These are phyloP conservation scores for Citropsis articulata DNA, from an alignment of 345 rosid species.

Conservation along the genomic window DNA sequence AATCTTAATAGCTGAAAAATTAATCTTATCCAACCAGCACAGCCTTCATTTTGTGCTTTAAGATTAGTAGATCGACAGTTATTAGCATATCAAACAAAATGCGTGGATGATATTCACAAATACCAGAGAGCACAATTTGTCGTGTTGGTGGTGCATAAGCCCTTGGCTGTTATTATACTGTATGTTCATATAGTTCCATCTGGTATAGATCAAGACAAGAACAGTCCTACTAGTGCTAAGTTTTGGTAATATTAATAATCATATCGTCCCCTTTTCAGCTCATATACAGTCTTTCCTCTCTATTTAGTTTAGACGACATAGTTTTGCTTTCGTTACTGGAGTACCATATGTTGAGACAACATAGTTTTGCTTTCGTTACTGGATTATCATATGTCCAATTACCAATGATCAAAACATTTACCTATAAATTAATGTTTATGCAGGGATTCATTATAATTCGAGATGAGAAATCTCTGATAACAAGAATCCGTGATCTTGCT, in stretches of 20 bases:
- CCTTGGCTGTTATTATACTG: background rate
- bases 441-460: conserved; percentile 85
- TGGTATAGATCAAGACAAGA: background rate
- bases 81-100: background rate
- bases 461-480: conserved; percentile 56
- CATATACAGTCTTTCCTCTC: background rate
- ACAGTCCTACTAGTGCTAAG: background rate
- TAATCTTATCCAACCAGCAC: background rate
- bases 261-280: background rate
- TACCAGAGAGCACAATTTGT: background rate
- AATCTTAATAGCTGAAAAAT: background rate
- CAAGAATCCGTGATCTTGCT: conserved; percentile 58
- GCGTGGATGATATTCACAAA: background rate
- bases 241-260: background rate
- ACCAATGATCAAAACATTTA: background rate
- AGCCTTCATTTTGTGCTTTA: background rate
- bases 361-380: background rate
- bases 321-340: background rate
- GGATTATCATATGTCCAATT: background rate
- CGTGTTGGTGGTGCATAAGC: background rate
- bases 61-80: background rate
- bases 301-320: background rate
- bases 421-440: conserved; percentile 4
- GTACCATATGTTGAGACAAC: background rate
- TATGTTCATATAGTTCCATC: background rate